These are phyloP conservation scores for Nakazawaea wyomingensis DNA, from an alignment of 805 yeast genomes.

Conservation along the genomic window DNA sequence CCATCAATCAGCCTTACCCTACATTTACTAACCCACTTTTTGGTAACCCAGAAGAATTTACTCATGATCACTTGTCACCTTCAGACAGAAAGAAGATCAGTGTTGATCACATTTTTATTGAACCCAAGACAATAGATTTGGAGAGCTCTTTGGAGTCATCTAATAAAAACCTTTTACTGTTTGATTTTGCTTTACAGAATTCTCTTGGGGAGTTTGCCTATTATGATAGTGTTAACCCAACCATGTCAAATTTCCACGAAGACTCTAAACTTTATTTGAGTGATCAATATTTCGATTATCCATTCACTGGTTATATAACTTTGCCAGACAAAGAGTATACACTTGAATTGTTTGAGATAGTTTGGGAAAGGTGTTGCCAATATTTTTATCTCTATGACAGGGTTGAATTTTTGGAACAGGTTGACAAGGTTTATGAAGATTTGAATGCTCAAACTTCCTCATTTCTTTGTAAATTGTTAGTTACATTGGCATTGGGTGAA, in stretches of 20 bases:
- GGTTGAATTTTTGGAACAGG: slow-evolving; percentile 15
- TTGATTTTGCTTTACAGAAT: slow-evolving; percentile 6
- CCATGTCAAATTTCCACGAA: slow-evolving; percentile 14
- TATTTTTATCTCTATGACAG: slow-evolving; percentile 22
- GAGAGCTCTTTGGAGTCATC: slow-evolving; percentile 1
- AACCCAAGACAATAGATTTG: neutral
- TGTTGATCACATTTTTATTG: neutral
- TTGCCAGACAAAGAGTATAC: slow-evolving; percentile 19
- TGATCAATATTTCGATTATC: slow-evolving; percentile 11
- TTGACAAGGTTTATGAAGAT: slow-evolving; percentile 18
- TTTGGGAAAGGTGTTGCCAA: slow-evolving; percentile 17
- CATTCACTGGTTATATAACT: slow-evolving; percentile 15
- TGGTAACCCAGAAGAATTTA: slow-evolving; percentile 9
- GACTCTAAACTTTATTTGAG: slow-evolving; percentile 12
- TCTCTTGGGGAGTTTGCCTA: slow-evolving; percentile 8
- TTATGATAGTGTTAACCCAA: slow-evolving; percentile 9
- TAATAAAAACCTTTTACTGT: neutral
- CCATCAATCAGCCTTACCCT: slow-evolving; percentile 7
- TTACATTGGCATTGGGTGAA: slow-evolving; percentile 16
- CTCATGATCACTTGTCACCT: slow-evolving; percentile 3
- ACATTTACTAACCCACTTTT: slow-evolving; percentile 6
- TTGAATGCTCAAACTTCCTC: slow-evolving; percentile 19
- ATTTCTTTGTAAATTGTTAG: slow-evolving; percentile 18
- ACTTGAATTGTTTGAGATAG: slow-evolving; percentile 15
- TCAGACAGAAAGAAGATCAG: neutral